Percentiles rank a stretch among this genome's conserved stretches.
These are phyloP conservation scores for Tilletia horrida DNA, from an alignment of 1,284 basidiomycete genomes.

Conservation along the genomic window DNA sequence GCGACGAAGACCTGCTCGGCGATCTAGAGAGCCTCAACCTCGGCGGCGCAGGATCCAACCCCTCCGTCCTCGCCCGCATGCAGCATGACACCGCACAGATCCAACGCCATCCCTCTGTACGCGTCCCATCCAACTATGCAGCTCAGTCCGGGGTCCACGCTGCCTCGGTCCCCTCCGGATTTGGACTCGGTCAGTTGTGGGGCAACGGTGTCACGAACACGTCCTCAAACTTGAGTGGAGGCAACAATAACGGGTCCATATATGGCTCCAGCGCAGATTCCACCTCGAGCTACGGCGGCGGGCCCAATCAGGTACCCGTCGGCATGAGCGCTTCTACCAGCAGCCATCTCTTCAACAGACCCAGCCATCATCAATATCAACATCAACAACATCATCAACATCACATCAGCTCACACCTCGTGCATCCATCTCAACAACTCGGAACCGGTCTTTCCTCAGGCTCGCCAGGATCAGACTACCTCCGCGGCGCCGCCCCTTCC, in stretches of 20 bases:
- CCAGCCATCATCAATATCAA: not conserved
- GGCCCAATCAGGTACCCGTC: constrained; percentile 18
- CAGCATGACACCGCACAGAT: constrained; percentile 16
- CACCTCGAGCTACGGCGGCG: constrained; percentile 23
- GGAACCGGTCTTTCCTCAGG: too few species aligned
- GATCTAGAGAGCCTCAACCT: constrained; percentile 30
- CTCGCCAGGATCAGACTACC: not conserved
- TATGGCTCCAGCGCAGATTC: constrained; percentile 11
- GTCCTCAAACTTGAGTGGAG: constrained; percentile 8
- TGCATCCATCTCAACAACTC: not conserved
- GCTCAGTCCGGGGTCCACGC: constrained; percentile 27
- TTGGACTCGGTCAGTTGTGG: constrained; percentile 25
- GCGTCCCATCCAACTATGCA: constrained; percentile 26
- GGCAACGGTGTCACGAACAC: not conserved
- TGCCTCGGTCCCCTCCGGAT: constrained; percentile 38
- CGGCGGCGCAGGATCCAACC: constrained; percentile 16
- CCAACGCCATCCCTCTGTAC: constrained; percentile 14
- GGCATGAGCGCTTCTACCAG: constrained; percentile 24
- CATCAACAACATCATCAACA: constrained; percentile 6
- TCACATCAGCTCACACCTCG: not conserved
- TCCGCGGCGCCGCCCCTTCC: not conserved
- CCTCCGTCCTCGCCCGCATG: constrained; percentile 11
- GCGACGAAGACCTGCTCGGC: constrained; percentile 38
- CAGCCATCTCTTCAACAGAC: constrained; percentile 13
- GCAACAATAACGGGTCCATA: constrained; percentile 14